Base-by-base conservation (phyloP, 306 rosid genomes). In the Parietaria judaica region DNA sequence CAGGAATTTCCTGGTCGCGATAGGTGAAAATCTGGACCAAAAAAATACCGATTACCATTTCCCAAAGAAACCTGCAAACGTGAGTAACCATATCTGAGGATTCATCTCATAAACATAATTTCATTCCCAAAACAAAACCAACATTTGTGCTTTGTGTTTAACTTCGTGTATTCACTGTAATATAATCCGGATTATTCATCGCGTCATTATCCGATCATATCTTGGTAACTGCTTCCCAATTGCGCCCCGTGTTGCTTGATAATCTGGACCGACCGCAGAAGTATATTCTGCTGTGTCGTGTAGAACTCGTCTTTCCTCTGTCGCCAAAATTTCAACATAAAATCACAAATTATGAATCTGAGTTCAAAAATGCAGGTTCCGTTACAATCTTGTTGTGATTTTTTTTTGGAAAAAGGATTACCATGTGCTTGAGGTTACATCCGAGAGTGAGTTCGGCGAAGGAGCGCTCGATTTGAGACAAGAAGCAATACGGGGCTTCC, bases 351-450 rank as follows among this genome's bases (percentile, higher is more conserved):
- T 45, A 67, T 37, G 49, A 36, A 58, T 58, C 13, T 39, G 15
- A 39, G 7, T 36, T 58, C 7, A 13, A 8, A 14, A 59, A 6
- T 38, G 11, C 17, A 14, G 39, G 36, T 4, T 5, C 35, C 3
- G 0, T 51, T 58, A 15, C 1, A 38, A 37, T 46, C n/a, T 3
- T 36, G 70, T 36, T 59, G 64, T 45, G 56, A 36, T 66, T 0
- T 2, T 23, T 23, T 23, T 23, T 23, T 2, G 1, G 15, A 37
- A 6, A 1, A 10, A 34, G 31, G 62, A 61, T 51, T 86, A 92
- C 99, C 96, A 92, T 92, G 23, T 77, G 67, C 70, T 73, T 80
- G 71, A 87, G 95, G 84, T 85, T 87, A 81, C 84, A 87, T 69
- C 87, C 96, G 54, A 91, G 66, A 57, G 91, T 85, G 70, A 90